Evolutionary conservation across 2,329 filamentous ascomycete species (phyloP).

Genomic region (Fusarium sp.): DNA sequence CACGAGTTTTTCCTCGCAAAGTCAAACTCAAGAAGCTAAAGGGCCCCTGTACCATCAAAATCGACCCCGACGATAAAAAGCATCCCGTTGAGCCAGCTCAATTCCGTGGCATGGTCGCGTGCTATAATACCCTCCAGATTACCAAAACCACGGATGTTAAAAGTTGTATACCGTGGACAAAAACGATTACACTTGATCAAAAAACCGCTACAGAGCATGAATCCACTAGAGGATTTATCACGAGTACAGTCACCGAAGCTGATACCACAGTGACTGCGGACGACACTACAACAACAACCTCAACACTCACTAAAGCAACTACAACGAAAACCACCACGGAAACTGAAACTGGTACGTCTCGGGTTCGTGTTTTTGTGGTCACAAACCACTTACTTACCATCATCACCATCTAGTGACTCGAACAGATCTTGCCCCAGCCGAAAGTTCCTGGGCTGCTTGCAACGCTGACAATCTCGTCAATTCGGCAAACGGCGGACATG

Average conservation of each 20-base stretch:
- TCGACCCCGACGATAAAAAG: neutral
- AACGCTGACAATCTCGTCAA: neutral
- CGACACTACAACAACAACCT: neutral
- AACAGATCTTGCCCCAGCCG: neutral
- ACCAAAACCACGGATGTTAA: neutral
- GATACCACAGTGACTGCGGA: neutral
- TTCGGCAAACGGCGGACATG: neutral
- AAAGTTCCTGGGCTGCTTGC: neutral
- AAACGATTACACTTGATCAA: neutral
- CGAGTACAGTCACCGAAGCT: neutral
- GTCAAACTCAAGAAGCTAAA: neutral
- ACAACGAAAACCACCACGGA: neutral
- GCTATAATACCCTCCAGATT: neutral
- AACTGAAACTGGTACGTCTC: neutral
- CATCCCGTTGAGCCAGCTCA: neutral
- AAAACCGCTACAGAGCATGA: neutral
- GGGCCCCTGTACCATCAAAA: neutral
- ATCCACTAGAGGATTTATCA: too few relatives aligned
- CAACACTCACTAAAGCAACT: neutral
- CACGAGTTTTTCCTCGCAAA: neutral
- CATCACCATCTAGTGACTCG: neutral
- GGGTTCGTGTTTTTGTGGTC: accelerated
- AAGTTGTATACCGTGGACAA: neutral
- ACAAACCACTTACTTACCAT: neutral
- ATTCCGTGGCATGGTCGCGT: neutral